A percentile compares a stretch with the other conserved stretches of the same genome.
phyloP scores from a whole-genome alignment of 495 filamentous ascomycete genomes.

The Aspergillus funiculosus region DNA sequence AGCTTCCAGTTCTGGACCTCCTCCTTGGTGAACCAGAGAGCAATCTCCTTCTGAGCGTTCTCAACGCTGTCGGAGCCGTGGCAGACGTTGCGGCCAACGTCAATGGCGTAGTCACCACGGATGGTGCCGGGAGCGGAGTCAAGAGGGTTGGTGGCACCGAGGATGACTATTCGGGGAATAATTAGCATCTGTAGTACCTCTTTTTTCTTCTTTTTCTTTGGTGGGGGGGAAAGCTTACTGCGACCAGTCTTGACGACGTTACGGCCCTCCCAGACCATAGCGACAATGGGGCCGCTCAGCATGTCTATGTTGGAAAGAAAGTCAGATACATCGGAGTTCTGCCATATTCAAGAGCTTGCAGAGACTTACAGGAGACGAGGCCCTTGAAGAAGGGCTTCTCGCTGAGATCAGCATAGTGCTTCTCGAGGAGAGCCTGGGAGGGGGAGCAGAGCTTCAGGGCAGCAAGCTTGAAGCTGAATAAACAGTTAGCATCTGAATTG shows the following conservation, averaged over 20 bases:
- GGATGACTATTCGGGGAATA: conserved; percentile 58
- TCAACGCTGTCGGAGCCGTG: conserved; percentile 98
- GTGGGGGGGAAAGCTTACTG: conserved; percentile 45
- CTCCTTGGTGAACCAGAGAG: conserved; percentile 85
- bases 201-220: too few relatives aligned
- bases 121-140: conserved; percentile 93
- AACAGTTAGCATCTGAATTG: conserved; percentile 17
- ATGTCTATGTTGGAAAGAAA: conserved; percentile 66
- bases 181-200: conserved; percentile 6
- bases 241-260: conserved; percentile 98
- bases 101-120: conserved; percentile 79
- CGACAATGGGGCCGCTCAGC: conserved; percentile 91
- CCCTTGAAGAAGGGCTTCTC: conserved; percentile 95
- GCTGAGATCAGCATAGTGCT: conserved; percentile 91
- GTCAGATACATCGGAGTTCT: too few relatives aligned
- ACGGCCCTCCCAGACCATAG: conserved; percentile 98
- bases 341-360: not conserved
- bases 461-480: conserved; percentile 87
- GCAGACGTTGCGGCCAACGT: conserved; percentile 98
- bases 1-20: conserved; percentile 78
- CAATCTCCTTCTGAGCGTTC: conserved; percentile 98
- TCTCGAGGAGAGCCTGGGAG: conserved; percentile 87
- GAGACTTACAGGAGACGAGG: conserved; percentile 72
- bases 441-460: conserved; percentile 92
- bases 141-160: conserved; percentile 97